Evolutionary conservation across 1,284 basidiomycete genomes (phyloP).

Genomic region (Cryptococcus sp.): DNA sequence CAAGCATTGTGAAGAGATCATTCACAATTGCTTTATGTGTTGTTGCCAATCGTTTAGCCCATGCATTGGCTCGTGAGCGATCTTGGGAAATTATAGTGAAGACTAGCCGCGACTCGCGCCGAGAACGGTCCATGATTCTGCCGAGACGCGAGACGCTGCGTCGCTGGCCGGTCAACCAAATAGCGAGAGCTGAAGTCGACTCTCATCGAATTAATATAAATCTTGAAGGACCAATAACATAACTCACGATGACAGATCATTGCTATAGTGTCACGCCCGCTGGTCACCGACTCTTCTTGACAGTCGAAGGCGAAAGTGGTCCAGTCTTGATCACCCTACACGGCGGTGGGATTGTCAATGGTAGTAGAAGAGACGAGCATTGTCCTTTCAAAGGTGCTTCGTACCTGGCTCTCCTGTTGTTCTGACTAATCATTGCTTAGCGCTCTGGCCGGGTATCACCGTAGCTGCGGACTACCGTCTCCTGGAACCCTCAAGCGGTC

Average conservation of each 20-base stretch:
- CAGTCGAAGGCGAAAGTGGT: not conserved
- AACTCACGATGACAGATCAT: not conserved
- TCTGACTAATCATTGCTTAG: not conserved
- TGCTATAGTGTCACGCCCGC: slow-evolving; percentile 4
- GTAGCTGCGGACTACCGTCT: slow-evolving; percentile 11
- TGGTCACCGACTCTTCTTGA: slow-evolving; percentile 2
- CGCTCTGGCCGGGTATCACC: slow-evolving; percentile 4
- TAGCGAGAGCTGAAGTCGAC: too few relatives aligned
- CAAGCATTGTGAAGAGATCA: too few relatives aligned
- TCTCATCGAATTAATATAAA: too few relatives aligned
- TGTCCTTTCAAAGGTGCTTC: slow-evolving; percentile 1
- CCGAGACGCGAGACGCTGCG: too few relatives aligned
- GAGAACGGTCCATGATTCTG: too few relatives aligned
- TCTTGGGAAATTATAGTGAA: too few relatives aligned
- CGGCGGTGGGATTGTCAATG: slow-evolving; percentile 13
- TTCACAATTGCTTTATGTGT: too few relatives aligned
- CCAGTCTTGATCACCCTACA: slow-evolving; percentile 11
- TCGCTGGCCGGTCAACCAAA: too few relatives aligned
- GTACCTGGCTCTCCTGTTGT: not conserved
- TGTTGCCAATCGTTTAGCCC: too few relatives aligned
- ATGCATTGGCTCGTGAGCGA: too few relatives aligned
- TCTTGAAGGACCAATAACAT: too few relatives aligned
- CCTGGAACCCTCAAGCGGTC: slow-evolving; percentile 4
- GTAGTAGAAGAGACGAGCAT: slow-evolving; percentile 4
- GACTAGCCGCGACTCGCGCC: too few relatives aligned